Percentiles rank a stretch among this genome's conserved stretches.
Evolutionary conservation across 257 asterid genomes (phyloP).

Genomic region (Gentiana macrophylla): DNA sequence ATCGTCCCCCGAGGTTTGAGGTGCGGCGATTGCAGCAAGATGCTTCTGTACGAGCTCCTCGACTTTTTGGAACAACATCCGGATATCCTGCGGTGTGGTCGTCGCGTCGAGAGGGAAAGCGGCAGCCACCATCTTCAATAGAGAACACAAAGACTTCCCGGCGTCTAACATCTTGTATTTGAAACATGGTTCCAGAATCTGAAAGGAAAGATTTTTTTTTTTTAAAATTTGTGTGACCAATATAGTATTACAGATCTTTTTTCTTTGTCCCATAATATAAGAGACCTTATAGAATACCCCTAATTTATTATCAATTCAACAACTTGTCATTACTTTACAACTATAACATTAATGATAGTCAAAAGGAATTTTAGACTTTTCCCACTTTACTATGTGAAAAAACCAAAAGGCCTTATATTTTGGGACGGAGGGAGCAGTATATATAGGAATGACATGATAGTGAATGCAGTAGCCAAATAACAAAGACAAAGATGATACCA

Average conservation of each 20-base stretch:
- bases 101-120: constrained; percentile 89
- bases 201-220: constrained; percentile 11
- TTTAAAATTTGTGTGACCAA: no score
- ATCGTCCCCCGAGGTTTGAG: constrained; percentile 90
- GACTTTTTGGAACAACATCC: constrained; percentile 80
- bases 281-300: no score
- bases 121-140: constrained; percentile 80
- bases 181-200: constrained; percentile 99
- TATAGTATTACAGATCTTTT: no score
- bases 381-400: no score
- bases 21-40: constrained; percentile 81
- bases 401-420: no score
- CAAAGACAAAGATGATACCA: constrained; percentile 37
- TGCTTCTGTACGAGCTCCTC: constrained; percentile 98
- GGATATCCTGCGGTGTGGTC: constrained; percentile 79
- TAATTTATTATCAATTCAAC: no score
- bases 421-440: background rate
- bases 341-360: no score
- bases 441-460: background rate
- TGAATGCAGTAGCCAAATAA: constrained; percentile 1
- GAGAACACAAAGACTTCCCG: constrained; percentile 87
- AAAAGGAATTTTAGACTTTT: no score
- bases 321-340: no score
- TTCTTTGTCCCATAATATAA: no score
- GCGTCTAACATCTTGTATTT: constrained; percentile 97